Evolutionary conservation across 2,329 filamentous ascomycete genomes (phyloP), one percentile per base, ranked within the genome.

Genomic region (Botrytis squamosa): DNA sequence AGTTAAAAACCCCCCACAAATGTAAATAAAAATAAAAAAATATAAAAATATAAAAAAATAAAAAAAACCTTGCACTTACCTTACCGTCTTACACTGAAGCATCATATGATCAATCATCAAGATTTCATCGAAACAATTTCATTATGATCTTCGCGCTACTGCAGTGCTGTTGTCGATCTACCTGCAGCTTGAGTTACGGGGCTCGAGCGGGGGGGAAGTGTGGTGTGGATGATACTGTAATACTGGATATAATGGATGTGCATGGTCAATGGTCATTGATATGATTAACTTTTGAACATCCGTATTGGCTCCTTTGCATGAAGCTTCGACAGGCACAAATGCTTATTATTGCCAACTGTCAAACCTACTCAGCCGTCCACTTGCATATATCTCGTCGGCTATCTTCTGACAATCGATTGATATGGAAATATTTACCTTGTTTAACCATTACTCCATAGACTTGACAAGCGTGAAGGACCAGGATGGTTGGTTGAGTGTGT

Each of bases 91-190:
- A 52, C 25, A 29, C 25, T 33, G 49, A 42, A 68, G 49, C 49
- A 59, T 69, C 66, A 69, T 69, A 69, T 69, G 66, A 69, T 69
- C 49, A 59, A 57, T 29, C 38, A 33, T 42, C 38, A 64, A 44
- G 16, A 69, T 69, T 57, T 33, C 49, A 69, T 69, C 66, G 38
- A 69, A 42, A 33, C 36, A 29, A 29, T 33, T 55, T 42, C 59
- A 64, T 29, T 29, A 44, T 64, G 62, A 64, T 63, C 60, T 63
- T 63, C 60, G 14, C 60, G 14, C 60, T 63, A 63, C 60, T 63
- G 38, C 60, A 63, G 60, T 63, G 60, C 60, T 63, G 60, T 42
- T 63, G 60, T 63, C 60, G 60, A 63, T 63, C 60, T 63, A 9
- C 22, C 60, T 63, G 60, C 36, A 63, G 60, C 60, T 63, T 40